Percentiles rank a stretch among this genome's conserved stretches.
These are phyloP conservation scores for Leucocoprinus birnbaumii DNA, from an alignment of 768 basidiomycete genomes.

Conservation along the genomic window DNA sequence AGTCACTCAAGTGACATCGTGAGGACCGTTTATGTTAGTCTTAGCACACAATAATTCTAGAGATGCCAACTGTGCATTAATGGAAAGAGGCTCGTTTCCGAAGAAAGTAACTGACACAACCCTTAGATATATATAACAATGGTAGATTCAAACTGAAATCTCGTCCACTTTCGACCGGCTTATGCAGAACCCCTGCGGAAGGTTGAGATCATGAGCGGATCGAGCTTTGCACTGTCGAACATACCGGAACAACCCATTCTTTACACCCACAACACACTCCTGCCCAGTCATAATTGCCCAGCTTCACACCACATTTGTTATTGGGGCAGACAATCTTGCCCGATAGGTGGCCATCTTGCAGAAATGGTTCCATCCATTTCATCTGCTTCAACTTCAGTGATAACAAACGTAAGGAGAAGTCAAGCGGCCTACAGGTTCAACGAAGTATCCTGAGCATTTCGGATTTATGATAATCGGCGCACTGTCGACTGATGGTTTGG, in stretches of 20 bases:
- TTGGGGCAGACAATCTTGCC: constrained; percentile 95
- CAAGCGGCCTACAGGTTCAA: constrained; percentile 75
- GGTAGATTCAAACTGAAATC: constrained; percentile 26
- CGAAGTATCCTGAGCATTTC: constrained; percentile 94
- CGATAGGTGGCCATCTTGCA: constrained; percentile 70
- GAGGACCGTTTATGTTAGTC: no score
- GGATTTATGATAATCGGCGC: constrained; percentile 73
- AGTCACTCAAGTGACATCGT: no score
- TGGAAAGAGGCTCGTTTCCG: no score
- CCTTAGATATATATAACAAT: background rate
- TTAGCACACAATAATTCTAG: no score
- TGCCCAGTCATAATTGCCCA: constrained; percentile 98
- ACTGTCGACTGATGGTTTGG: constrained; percentile 35
- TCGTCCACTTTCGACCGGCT: constrained; percentile 70
- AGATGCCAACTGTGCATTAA: no score
- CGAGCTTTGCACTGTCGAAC: constrained; percentile 21
- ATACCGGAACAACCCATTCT: constrained; percentile 88
- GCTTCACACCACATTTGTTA: constrained; percentile 83
- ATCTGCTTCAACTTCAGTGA: constrained; percentile 44
- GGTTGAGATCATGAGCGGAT: background rate
- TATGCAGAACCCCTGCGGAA: constrained; percentile 63
- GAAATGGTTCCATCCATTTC: constrained; percentile 92
- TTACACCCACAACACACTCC: constrained; percentile 90
- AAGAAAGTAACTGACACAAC: background rate
- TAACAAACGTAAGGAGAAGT: background rate